Base-by-base conservation (phyloP, 2,329 filamentous ascomycete genomes). In the Penicillium sp. region DNA sequence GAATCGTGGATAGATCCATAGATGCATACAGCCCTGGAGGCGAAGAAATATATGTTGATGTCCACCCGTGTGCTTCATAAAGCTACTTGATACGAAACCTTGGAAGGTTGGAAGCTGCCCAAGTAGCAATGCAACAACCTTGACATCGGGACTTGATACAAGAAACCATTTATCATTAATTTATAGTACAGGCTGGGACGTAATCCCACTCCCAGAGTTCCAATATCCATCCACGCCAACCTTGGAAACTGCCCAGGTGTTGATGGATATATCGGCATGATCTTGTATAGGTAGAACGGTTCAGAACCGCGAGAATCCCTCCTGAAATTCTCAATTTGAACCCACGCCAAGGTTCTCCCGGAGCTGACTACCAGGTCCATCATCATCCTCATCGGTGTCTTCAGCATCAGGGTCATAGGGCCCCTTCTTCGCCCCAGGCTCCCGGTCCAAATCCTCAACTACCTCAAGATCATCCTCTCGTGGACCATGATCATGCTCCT, bases 361-460 rank as follows among this genome's bases (percentile, higher is more conserved):
- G 57, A 72, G 51, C 58, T 72, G 69, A 59, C 62, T 64, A 45
- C 57, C 66, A 7, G 67, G 67, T 27, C 65, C 63, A 52, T 69
- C 65, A 40, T 70, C 62, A 31, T 70, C 65, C 53, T 69, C 68
- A 34, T 70, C 70, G 11, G 66, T 69, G 34, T 72, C 67, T 53
- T 68, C 67, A 18, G 66, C 68, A 61, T 72, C 68, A 24, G 70
- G 69, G 54, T 72, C 68, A 55, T 62, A 62, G 44, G 53, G 46
- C 7, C 53, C 53, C 11, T 56, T 64, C 50, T 53, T 62, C 8
- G 55, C 58, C 24, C 64, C 55, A 41, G 61, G 50, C 46, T 64
- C 63, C 11, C 57, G 62, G 64, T 74, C 73, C 54, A 70, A 47
- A 57, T 74, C 73, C 55, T 74, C 72, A 7, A 74, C 51, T 40